These are phyloP conservation scores for Ensete ventricosum DNA, from an alignment of 176 grass and related monocot species.

Conservation along the genomic window DNA sequence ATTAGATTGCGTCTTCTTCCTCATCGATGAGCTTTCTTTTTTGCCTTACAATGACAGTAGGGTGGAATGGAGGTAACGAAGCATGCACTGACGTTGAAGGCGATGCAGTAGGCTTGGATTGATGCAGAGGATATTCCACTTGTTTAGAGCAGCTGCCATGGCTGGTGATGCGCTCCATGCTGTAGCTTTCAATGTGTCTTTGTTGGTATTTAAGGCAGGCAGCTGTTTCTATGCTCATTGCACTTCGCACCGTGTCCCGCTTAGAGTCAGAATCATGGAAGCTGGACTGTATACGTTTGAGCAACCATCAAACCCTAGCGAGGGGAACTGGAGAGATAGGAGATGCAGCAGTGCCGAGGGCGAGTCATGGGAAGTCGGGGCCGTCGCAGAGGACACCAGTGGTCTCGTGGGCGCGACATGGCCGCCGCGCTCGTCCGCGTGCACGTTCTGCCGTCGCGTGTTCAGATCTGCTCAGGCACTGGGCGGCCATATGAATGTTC, in stretches of 20 bases:
- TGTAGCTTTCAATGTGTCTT: background rate
- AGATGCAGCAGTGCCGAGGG: background rate
- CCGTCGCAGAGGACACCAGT: background rate
- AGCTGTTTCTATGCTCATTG: too few species aligned
- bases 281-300: too few species aligned
- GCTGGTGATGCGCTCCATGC: slow-evolving; percentile 7
- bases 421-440: slow-evolving; percentile 11
- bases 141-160: background rate
- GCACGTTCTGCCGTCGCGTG: slow-evolving; percentile 3
- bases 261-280: too few species aligned
- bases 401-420: background rate
- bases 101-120: background rate
- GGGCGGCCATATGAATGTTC: slow-evolving; percentile 1
- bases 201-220: too few species aligned
- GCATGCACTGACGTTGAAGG: background rate
- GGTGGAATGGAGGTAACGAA: background rate
- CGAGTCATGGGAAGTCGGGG: background rate
- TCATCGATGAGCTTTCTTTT: too few species aligned
- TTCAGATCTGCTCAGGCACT: slow-evolving; percentile 6
- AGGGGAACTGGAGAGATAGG: background rate
- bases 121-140: background rate
- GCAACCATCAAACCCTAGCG: background rate
- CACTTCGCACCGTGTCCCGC: too few species aligned
- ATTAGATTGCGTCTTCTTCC: too few species aligned
- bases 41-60: background rate